Evolutionary conservation across 192 early-diverging fungal species (phyloP), one percentile per base, ranked within the genome.

Genomic region (Coemansia sp.): DNA sequence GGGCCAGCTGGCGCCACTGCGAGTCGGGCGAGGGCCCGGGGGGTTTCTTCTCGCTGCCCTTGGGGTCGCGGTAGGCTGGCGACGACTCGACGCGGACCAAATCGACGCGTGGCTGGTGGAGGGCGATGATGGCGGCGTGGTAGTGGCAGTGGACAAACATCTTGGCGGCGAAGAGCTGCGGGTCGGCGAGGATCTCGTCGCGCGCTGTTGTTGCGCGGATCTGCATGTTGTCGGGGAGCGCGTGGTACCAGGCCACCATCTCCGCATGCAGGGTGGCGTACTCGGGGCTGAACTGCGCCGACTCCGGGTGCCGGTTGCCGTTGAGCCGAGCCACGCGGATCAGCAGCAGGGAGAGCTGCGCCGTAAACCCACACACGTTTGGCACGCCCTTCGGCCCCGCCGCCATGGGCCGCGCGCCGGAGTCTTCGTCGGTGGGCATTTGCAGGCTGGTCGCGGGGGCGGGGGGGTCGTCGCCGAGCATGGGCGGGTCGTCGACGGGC

Each of bases 91-190:
- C 76, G 31, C 81, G 75, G 6, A 83, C 81, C 4, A 83, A 61
- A n/a, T 83, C 81, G 41, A 66, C 81, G 13, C 81, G 72, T 40
- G 81, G 81, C 66, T 83, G 81, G 53, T 83, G 81, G 62, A 83
- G 65, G 6, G 81, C 81, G 41, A 83, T 83, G 14, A 83, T 72
- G 3, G 81, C 76, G 3, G 75, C 81, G 24, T 83, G 75, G 70
- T 83, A 83, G 45, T 78, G 75, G 64, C 81, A 83, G 64, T 83
- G 81, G 6, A 83, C 70, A 66, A 83, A 78, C 81, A 83, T 78
- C 37, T 83, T 83, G 35, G 81, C 75, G 3, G 72, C 76, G 56
- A 83, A 78, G 39, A 53, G 33, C 40, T 71, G 76, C 21, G 81
- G 76, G n/a, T 68, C 70, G 0, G 48, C 24, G 11, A 53, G 60